phyloP scores from a whole-genome alignment of 306 rosid genomes.

The Psophocarpus tetragonolobus region DNA sequence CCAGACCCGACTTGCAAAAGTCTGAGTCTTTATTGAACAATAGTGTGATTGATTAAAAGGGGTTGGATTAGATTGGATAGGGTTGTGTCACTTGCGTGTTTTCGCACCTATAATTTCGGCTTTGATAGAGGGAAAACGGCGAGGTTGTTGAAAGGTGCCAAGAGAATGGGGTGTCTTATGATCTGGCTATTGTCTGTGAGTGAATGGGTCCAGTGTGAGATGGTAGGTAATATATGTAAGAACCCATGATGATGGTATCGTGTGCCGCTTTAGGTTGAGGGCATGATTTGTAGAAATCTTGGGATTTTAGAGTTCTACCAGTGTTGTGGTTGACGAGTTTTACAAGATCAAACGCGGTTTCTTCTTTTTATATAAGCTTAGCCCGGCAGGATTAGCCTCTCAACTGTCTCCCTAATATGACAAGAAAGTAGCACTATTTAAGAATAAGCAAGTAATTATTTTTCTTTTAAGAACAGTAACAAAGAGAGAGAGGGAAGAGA shows the following conservation, averaged over 20 bases:
- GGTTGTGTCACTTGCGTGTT: too few species aligned
- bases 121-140: conserved; percentile 29
- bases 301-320: background rate
- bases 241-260: background rate
- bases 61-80: background rate
- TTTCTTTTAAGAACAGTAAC: background rate
- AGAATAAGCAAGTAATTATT: background rate
- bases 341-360: conserved; percentile 39
- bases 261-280: background rate
- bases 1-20: background rate
- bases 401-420: background rate
- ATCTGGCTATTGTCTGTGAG: background rate
- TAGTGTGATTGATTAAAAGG: background rate
- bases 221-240: background rate
- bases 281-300: background rate
- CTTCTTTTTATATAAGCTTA: background rate
- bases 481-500: background rate
- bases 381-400: background rate
- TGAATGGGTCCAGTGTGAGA: background rate
- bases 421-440: background rate
- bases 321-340: background rate
- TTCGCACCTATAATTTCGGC: background rate
- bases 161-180: background rate
- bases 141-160: conserved; percentile 19
- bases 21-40: background rate